Conservation (phyloP, 352 stramenopile species). For the Phytophthora cactorum region DNA sequence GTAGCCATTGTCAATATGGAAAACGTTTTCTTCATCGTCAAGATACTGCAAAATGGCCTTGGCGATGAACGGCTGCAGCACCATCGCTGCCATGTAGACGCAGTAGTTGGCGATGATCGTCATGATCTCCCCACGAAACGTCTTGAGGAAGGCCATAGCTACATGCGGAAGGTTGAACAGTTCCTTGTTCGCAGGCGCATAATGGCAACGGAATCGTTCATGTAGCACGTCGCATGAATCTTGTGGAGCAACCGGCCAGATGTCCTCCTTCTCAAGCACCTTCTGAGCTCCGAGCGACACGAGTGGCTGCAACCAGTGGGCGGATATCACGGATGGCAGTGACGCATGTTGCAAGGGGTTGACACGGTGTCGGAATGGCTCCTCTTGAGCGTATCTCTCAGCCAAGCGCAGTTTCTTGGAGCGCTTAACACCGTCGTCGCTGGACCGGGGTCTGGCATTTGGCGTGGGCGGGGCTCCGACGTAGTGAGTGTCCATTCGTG, state of each 20-base stretch:
- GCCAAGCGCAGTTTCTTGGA: slow-evolving; percentile 18
- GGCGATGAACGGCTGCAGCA: slow-evolving; percentile 35
- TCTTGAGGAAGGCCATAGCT: slow-evolving; percentile 29
- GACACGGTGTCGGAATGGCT: slow-evolving; percentile 21
- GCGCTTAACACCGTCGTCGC: slow-evolving; percentile 2
- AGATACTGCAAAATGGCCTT: slow-evolving; percentile 39
- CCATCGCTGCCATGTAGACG: slow-evolving; percentile 39
- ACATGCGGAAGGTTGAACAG: slow-evolving; percentile 27
- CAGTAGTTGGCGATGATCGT: slow-evolving; percentile 35
- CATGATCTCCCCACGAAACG: slow-evolving; percentile 29
- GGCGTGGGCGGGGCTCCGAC: slow-evolving; percentile 16
- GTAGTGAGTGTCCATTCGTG: slow-evolving; percentile 27
- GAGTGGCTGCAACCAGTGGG: slow-evolving; percentile 42
- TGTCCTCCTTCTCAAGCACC: slow-evolving; percentile 41
- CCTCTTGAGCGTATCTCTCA: slow-evolving; percentile 23
- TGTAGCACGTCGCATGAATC: slow-evolving; percentile 34
- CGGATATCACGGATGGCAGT: slow-evolving; percentile 29
- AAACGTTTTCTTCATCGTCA: slow-evolving; percentile 32
- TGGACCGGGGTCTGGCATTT: neutral
- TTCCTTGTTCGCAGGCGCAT: slow-evolving; percentile 2
- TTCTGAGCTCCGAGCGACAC: slow-evolving; percentile 40
- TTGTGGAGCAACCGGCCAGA: slow-evolving; percentile 33
- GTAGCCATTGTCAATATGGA: slow-evolving; percentile 35
- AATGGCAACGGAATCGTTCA: slow-evolving; percentile 26
- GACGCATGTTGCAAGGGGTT: slow-evolving; percentile 50